Percentiles rank a stretch among this genome's conserved stretches.
Conservation (phyloP, 2,329 filamentous ascomycete species). For the Fusarium sp. region DNA sequence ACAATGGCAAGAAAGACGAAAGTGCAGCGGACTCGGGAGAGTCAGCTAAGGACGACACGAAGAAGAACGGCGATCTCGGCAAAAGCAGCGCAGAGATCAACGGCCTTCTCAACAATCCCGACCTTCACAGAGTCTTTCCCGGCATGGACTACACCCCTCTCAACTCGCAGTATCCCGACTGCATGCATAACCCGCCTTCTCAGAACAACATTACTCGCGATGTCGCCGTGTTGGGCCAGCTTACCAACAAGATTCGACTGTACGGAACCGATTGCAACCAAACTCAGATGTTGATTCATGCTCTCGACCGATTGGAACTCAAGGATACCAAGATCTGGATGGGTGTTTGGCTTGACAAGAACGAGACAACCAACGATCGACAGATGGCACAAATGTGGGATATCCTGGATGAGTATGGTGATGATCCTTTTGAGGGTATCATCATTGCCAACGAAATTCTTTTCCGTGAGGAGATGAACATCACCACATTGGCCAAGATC, state of each 20-base stretch:
- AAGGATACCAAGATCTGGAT: slow-evolving; percentile 89
- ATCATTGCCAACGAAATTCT: slow-evolving; percentile 86
- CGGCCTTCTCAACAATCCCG: slow-evolving; percentile 79
- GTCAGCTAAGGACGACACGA: slow-evolving; percentile 69
- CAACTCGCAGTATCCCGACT: slow-evolving; percentile 90
- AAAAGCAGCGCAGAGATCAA: slow-evolving; percentile 84
- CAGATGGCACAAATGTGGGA: slow-evolving; percentile 88
- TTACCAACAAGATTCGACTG: slow-evolving; percentile 87
- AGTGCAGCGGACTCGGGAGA: slow-evolving; percentile 48
- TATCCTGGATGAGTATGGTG: slow-evolving; percentile 77
- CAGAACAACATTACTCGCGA: slow-evolving; percentile 97
- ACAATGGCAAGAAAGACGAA: slow-evolving; percentile 49
- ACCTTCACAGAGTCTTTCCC: slow-evolving; percentile 93
- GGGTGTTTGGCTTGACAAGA: slow-evolving; percentile 91
- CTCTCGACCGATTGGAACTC: slow-evolving; percentile 79
- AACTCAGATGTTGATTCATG: slow-evolving; percentile 90
- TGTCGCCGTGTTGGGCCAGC: slow-evolving; percentile 86
- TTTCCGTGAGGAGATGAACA: slow-evolving; percentile 80
- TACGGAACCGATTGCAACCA: slow-evolving; percentile 99
- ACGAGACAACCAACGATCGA: slow-evolving; percentile 83
- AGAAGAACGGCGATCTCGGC: slow-evolving; percentile 75
- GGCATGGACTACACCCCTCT: slow-evolving; percentile 96
- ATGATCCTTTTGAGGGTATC: slow-evolving; percentile 79
- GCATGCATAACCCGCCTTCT: slow-evolving; percentile 79
- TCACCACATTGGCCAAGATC: slow-evolving; percentile 70